A percentile compares a stretch with the other conserved stretches of the same genome.
Evolutionary conservation across 2,329 filamentous ascomycete species (phyloP).

Genomic region (Fusarium foetens): DNA sequence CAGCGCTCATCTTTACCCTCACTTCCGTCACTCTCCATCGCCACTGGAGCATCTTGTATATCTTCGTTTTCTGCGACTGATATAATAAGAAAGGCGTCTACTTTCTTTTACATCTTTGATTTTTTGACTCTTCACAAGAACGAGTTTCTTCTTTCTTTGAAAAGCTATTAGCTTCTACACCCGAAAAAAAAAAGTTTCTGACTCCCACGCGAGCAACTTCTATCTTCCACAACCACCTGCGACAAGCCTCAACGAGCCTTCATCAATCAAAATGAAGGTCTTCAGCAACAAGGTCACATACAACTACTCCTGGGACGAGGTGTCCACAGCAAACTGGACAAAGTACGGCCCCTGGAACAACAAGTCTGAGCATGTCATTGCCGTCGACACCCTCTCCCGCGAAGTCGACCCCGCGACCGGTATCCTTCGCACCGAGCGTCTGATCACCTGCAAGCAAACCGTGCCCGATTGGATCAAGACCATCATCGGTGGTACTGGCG

Average conservation of each 20-base stretch:
- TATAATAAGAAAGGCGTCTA: conserved; percentile 25
- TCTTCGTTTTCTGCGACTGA: conserved; percentile 27
- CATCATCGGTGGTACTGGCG: conserved; percentile 77
- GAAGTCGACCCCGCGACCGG: conserved; percentile 65
- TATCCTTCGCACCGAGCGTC: conserved; percentile 69
- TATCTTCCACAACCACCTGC: conserved; percentile 4
- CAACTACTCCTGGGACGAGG: conserved; percentile 98
- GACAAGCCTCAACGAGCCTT: background rate
- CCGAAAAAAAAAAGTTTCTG: conserved; percentile 33
- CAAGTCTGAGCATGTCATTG: conserved; percentile 95
- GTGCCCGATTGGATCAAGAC: conserved; percentile 83
- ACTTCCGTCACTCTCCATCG: conserved; percentile 24
- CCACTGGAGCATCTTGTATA: conserved; percentile 31
- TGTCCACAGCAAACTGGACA: conserved; percentile 96
- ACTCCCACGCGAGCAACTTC: conserved; percentile 28
- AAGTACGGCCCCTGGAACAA: conserved; percentile 99
- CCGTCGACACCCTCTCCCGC: conserved; percentile 91
- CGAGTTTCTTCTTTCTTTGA: conserved; percentile 8
- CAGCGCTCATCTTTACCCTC: conserved; percentile 32
- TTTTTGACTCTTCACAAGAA: conserved; percentile 9
- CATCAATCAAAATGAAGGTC: conserved; percentile 79
- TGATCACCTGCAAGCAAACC: conserved; percentile 70
- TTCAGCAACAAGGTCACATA: conserved; percentile 91
- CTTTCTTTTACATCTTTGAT: background rate
- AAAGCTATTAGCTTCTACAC: background rate